Evolutionary conservation across 805 yeast species (phyloP).

Genomic region (Kuraishia ogatae): DNA sequence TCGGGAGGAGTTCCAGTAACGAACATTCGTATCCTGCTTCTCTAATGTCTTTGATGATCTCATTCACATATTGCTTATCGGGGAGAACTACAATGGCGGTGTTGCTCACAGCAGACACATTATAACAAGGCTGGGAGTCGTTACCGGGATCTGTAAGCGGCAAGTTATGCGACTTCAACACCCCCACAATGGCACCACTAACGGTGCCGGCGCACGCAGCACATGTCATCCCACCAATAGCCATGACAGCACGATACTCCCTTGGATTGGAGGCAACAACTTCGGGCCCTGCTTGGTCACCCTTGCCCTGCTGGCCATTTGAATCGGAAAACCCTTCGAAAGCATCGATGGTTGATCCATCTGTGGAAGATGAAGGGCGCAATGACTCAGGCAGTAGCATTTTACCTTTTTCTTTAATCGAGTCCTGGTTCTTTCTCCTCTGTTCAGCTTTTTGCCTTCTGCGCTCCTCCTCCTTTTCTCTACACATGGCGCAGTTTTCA

Average conservation of each 20-base stretch:
- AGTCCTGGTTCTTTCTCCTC: background rate
- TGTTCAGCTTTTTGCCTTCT: conserved; percentile 9
- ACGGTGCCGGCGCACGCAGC: conserved; percentile 49
- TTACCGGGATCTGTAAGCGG: conserved; percentile 10
- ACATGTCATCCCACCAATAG: conserved; percentile 64
- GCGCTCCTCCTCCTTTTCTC: conserved; percentile 13
- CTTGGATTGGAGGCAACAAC: conserved; percentile 11
- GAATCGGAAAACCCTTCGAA: background rate
- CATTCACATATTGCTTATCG: conserved; percentile 40
- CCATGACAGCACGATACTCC: conserved; percentile 40
- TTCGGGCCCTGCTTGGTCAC: conserved; percentile 4
- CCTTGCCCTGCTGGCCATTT: background rate
- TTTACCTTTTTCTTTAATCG: background rate
- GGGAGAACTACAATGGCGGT: conserved; percentile 46
- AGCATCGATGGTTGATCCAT: background rate
- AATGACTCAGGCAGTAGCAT: background rate
- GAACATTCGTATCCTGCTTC: conserved; percentile 41
- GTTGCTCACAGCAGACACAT: conserved; percentile 42
- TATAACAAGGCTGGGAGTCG: conserved; percentile 7
- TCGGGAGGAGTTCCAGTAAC: conserved; percentile 51
- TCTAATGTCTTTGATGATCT: conserved; percentile 36
- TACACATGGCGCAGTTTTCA: conserved; percentile 33
- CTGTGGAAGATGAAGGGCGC: background rate
- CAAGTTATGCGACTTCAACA: conserved; percentile 12
- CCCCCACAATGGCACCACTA: conserved; percentile 27